These are phyloP conservation scores for Exophiala oligosperma DNA, from an alignment of 2,329 filamentous ascomycete genomes.

Conservation along the genomic window DNA sequence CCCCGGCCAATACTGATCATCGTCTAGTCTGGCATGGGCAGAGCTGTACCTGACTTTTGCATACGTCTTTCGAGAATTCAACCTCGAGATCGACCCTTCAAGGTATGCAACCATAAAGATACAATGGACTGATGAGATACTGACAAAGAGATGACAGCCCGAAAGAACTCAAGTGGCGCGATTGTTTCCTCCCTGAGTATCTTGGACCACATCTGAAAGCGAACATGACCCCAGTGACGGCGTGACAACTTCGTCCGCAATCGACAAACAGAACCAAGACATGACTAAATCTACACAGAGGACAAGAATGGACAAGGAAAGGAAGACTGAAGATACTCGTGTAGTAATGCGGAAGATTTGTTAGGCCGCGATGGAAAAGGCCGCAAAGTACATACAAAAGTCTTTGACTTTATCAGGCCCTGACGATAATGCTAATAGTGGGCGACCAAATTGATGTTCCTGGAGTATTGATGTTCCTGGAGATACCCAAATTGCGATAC, in stretches of 20 bases:
- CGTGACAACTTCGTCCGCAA: not conserved
- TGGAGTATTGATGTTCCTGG: too few relatives aligned
- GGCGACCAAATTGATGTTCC: too few relatives aligned
- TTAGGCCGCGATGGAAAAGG: too few relatives aligned
- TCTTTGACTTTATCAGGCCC: too few relatives aligned
- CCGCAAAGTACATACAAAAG: too few relatives aligned
- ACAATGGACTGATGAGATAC: not conserved
- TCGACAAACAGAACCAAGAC: too few relatives aligned
- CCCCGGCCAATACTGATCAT: not conserved
- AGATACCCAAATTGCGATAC: too few relatives aligned
- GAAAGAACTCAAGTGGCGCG: not conserved
- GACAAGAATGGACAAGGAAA: too few relatives aligned
- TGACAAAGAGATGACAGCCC: not conserved
- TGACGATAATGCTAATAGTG: too few relatives aligned
- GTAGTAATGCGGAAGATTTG: too few relatives aligned
- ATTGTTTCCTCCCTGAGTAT: not conserved
- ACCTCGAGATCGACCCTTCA: not conserved
- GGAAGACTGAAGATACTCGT: too few relatives aligned
- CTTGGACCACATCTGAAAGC: not conserved
- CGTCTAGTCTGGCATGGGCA: constrained; percentile 20
- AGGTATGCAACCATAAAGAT: not conserved
- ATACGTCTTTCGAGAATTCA: constrained; percentile 12
- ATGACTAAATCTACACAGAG: too few relatives aligned
- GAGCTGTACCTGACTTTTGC: constrained; percentile 21
- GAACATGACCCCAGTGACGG: not conserved